phyloP scores from a whole-genome alignment of 371 early-diverging fungal genomes.

The Mucor piriformis region DNA sequence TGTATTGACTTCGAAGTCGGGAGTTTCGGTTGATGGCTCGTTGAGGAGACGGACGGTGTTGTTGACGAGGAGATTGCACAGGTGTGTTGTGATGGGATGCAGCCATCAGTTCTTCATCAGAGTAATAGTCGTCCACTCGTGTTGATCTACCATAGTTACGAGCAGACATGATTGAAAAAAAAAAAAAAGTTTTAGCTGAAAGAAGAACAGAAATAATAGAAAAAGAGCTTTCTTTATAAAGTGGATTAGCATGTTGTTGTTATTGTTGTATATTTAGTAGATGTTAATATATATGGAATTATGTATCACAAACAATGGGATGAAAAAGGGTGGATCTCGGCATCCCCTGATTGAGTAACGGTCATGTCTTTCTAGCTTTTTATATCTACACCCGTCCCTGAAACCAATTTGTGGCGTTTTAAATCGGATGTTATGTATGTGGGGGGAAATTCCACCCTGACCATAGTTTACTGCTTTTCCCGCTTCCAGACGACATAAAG shows the following conservation, averaged over 20 bases:
- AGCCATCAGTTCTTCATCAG: constrained; percentile 12
- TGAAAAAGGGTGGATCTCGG: constrained; percentile 5
- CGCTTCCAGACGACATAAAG: no score
- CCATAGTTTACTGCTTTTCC: no score
- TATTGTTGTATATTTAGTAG: background rate
- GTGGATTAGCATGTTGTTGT: constrained; percentile 8
- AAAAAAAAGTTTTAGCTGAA: background rate
- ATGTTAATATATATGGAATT: background rate
- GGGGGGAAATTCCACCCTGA: no score
- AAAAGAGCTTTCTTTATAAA: background rate
- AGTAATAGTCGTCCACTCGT: constrained; percentile 18
- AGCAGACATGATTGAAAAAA: constrained; percentile 10
- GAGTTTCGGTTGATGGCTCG: background rate
- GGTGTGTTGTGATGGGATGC: background rate
- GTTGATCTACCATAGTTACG: constrained; percentile 9
- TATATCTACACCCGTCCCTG: no score
- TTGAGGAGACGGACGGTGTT: background rate
- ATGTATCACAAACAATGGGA: constrained; percentile 12
- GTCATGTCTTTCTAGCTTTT: background rate
- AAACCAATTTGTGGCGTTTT: background rate
- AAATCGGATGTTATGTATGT: no score
- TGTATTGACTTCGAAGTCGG: background rate
- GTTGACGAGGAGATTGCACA: background rate
- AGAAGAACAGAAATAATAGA: background rate
- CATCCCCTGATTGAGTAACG: constrained; percentile 2